Base-by-base conservation (phyloP, 148 eudicot genomes). In the Rhododendron kiyosumense region DNA sequence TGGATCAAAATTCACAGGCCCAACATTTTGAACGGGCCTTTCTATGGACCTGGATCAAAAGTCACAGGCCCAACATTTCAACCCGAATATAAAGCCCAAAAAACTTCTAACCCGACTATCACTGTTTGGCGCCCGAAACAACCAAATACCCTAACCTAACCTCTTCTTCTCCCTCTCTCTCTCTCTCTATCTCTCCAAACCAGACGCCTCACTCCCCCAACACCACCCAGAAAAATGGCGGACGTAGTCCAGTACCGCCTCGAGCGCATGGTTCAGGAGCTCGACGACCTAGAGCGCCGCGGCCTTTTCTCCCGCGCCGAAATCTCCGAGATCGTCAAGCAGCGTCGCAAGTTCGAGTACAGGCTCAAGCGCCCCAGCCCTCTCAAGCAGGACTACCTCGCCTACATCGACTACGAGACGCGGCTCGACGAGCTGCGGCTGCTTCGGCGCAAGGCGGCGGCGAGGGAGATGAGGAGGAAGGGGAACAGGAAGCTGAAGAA, bases 251-350 rank as follows among this genome's bases (percentile, higher is more conserved):
- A 96, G 28, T 91, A 80, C 89, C 85, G 89, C 83, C 92, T 96
- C 2, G 98, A 96, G 92, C 93, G 94, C 26, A 96, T 94, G 99
- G 89, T 95, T 28, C 52, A 92, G 0, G 97, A 96, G 89, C 93
- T 96, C 36, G 94, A 96, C 71, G 98, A 95, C 90, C 89, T 95
- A 5, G 97, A 95, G 83, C 89, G 90, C n/a, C 89, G 96, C 18
- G 93, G 92, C 54, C 73, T 95, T 17, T 96, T 96, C 94, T 85
- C 89, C 10, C 90, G 90, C 10, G 82, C 63, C 15, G 99, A 96
- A 76, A 91, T 96, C 36, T 88, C 87, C 3, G 90, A 89, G 75
- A 91, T 96, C n/a, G 97, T 96, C 15, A 93, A 95, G 78, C 88
- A 85, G 75, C 83, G 99, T 5, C 89, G 95, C 7, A 93, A 95